Evolutionary conservation across 257 asterid genomes (phyloP).

Genomic region (Fraxinus quadrangulata): DNA sequence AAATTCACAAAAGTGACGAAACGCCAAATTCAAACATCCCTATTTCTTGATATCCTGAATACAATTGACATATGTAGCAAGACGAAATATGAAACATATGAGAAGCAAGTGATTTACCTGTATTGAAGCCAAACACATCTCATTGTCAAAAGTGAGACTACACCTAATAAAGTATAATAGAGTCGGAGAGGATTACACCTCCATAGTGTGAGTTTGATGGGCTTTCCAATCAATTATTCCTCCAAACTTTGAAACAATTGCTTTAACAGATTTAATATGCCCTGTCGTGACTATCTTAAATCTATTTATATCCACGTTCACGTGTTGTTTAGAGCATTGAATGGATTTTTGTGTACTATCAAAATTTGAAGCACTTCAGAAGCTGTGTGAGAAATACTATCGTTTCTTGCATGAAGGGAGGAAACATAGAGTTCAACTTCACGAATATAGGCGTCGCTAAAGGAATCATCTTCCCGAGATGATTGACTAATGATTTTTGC

Average conservation of each 20-base stretch:
- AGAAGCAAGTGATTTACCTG: neutral
- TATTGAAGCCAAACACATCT: neutral
- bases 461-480: slow-evolving; percentile 36
- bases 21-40: neutral
- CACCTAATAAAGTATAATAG: neutral
- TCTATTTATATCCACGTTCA: slow-evolving; percentile 32
- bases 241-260: slow-evolving; percentile 95
- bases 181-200: slow-evolving; percentile 49
- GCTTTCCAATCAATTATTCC: slow-evolving; percentile 99
- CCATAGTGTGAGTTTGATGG: slow-evolving; percentile 91
- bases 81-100: neutral
- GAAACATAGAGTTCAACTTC: slow-evolving; percentile 11
- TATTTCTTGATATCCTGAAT: neutral
- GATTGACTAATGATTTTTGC: slow-evolving; percentile 30
- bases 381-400: slow-evolving; percentile 27
- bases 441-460: neutral
- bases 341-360: slow-evolving; percentile 24
- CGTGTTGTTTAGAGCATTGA: slow-evolving; percentile 31
- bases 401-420: slow-evolving; percentile 39
- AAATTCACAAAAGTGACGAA: too few species aligned
- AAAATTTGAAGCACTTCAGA: slow-evolving; percentile 36
- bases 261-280: slow-evolving; percentile 92
- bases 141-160: neutral
- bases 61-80: neutral
- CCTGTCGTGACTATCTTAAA: slow-evolving; percentile 80